Conservation (phyloP, 129 eudicot genomes). For the Arctium lappa region DNA sequence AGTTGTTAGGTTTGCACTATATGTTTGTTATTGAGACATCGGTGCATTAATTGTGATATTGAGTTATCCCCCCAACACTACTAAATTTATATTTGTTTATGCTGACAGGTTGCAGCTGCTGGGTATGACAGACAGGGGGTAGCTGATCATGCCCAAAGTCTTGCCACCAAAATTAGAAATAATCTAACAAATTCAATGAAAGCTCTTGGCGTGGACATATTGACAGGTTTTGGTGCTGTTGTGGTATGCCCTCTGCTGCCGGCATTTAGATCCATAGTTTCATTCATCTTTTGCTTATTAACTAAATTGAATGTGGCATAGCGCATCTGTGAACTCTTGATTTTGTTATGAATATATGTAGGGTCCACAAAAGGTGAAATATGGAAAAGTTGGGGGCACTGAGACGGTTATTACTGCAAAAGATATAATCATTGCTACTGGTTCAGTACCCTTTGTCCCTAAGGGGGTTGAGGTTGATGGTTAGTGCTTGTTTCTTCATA, state of each 20-base stretch:
- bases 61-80: not conserved
- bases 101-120: slow-evolving; percentile 68
- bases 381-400: slow-evolving; percentile 37
- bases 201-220: slow-evolving; percentile 77
- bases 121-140: slow-evolving; percentile 75
- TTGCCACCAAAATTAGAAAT: slow-evolving; percentile 66
- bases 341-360: slow-evolving; percentile 15
- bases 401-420: slow-evolving; percentile 56
- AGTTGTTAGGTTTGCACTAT: not conserved
- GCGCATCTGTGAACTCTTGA: not conserved
- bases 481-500: slow-evolving; percentile 26
- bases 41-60: not conserved
- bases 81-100: not conserved
- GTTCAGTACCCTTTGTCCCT: slow-evolving; percentile 70
- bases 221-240: slow-evolving; percentile 70
- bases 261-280: not conserved
- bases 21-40: not conserved
- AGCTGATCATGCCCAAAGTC: slow-evolving; percentile 77
- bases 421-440: slow-evolving; percentile 75
- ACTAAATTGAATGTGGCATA: not conserved
- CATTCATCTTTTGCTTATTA: not conserved
- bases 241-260: slow-evolving; percentile 42
- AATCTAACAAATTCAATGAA: slow-evolving; percentile 71
- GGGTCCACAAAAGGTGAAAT: slow-evolving; percentile 52
- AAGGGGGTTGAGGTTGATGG: slow-evolving; percentile 90